Evolutionary conservation across 73 alveolate species (phyloP).

Genomic region (Breviolum minutum): DNA sequence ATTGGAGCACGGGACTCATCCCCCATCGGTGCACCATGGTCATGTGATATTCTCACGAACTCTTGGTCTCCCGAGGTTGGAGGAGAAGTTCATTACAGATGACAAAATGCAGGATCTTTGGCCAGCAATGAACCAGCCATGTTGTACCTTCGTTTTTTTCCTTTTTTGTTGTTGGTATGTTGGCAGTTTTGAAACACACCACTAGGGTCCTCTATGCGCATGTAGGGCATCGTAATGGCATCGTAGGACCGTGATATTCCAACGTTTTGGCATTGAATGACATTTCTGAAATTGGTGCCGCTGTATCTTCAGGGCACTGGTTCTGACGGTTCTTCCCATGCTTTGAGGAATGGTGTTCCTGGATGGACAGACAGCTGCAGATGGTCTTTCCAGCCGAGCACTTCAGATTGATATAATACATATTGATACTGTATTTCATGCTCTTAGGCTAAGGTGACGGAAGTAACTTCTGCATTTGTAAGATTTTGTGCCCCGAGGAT

Average conservation of each 20-base stretch:
- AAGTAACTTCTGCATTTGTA: too few species aligned
- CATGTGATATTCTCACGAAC: neutral
- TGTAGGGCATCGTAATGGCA: neutral
- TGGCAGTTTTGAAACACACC: too few species aligned
- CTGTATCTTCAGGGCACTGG: neutral
- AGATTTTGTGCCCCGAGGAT: neutral
- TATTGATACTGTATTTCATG: neutral
- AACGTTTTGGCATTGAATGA: neutral
- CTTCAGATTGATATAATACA: neutral
- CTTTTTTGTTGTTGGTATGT: too few species aligned
- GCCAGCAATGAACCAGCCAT: neutral
- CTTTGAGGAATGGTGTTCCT: conserved; percentile 73
- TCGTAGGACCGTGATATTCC: neutral
- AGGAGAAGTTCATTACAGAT: conserved; percentile 22
- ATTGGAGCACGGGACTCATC: conserved; percentile 22
- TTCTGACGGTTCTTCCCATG: neutral
- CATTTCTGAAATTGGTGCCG: neutral
- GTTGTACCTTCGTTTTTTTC: too few species aligned
- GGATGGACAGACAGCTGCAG: conserved; percentile 88
- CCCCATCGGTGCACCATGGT: neutral
- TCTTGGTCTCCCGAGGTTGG: neutral
- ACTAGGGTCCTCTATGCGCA: too few species aligned
- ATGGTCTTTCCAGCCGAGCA: conserved; percentile 57
- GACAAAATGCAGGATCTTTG: conserved; percentile 37
- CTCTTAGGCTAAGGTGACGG: neutral